These are phyloP conservation scores for Artemisia tridentata DNA, from an alignment of 129 eudicot genomes.

Conservation along the genomic window DNA sequence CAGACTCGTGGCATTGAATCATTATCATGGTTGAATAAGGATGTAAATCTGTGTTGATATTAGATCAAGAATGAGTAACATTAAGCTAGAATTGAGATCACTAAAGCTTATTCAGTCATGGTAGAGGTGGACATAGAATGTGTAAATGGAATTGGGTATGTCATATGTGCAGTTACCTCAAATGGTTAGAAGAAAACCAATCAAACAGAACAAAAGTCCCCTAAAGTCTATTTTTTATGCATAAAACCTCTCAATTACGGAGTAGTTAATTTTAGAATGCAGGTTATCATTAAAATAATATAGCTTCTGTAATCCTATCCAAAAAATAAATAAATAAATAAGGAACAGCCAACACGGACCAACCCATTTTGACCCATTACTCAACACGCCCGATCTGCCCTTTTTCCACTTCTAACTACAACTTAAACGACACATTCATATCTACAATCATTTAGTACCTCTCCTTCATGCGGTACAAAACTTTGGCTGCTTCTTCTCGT, in stretches of 20 bases:
- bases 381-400: neutral
- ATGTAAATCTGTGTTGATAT: slow-evolving; percentile 58
- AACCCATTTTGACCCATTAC: neutral
- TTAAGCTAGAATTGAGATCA: neutral
- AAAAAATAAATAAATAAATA: too few species aligned
- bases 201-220: too few species aligned
- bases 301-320: too few species aligned
- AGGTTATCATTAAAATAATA: too few species aligned
- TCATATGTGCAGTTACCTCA: too few species aligned
- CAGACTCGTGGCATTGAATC: slow-evolving; percentile 98
- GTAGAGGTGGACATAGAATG: too few species aligned
- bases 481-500: slow-evolving; percentile 89
- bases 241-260: too few species aligned
- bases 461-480: slow-evolving; percentile 92
- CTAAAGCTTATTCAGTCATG: neutral
- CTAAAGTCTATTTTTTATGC: too few species aligned
- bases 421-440: neutral
- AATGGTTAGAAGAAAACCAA: too few species aligned
- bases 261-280: too few species aligned
- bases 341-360: neutral
- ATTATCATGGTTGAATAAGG: slow-evolving; percentile 81
- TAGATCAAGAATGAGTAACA: neutral
- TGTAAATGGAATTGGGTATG: too few species aligned
- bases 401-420: neutral
- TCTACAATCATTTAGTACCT: slow-evolving; percentile 37